Conservation (phyloP, 805 yeast genomes). For the Komagataella kurtzmanii region DNA sequence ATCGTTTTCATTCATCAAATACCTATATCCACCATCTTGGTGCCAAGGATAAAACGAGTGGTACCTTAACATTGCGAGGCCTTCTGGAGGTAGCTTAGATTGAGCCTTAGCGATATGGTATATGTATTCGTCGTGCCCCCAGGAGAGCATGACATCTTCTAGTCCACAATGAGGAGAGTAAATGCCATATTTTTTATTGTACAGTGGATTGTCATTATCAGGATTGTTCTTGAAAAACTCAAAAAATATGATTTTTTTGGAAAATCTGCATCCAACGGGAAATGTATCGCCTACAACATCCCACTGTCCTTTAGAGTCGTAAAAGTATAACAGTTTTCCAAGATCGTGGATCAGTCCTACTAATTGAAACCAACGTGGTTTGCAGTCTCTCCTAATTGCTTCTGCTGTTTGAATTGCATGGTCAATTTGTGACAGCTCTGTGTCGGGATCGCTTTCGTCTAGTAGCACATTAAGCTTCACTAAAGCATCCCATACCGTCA, state of each 20-base stretch:
- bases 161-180: constrained; percentile 53
- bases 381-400: constrained; percentile 51
- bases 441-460: constrained; percentile 68
- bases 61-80: constrained; percentile 60
- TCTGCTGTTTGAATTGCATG: constrained; percentile 70
- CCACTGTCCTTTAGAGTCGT: constrained; percentile 67
- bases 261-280: constrained; percentile 60
- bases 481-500: constrained; percentile 64
- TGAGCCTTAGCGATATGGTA: constrained; percentile 56
- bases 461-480: constrained; percentile 45
- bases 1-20: constrained; percentile 54
- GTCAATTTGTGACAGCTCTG: constrained; percentile 61
- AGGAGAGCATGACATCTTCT: constrained; percentile 56
- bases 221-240: constrained; percentile 49
- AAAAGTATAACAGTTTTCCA: constrained; percentile 56
- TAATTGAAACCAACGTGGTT: constrained; percentile 66
- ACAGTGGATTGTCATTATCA: constrained; percentile 48
- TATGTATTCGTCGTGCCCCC: constrained; percentile 79
- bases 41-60: constrained; percentile 74
- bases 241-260: constrained; percentile 43
- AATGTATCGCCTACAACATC: constrained; percentile 73
- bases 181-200: constrained; percentile 53
- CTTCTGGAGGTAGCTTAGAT: constrained; percentile 51
- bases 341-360: constrained; percentile 63
- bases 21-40: constrained; percentile 50